Conservation (phyloP, 2,329 filamentous ascomycete species). For the Fusarium oxysporum region DNA sequence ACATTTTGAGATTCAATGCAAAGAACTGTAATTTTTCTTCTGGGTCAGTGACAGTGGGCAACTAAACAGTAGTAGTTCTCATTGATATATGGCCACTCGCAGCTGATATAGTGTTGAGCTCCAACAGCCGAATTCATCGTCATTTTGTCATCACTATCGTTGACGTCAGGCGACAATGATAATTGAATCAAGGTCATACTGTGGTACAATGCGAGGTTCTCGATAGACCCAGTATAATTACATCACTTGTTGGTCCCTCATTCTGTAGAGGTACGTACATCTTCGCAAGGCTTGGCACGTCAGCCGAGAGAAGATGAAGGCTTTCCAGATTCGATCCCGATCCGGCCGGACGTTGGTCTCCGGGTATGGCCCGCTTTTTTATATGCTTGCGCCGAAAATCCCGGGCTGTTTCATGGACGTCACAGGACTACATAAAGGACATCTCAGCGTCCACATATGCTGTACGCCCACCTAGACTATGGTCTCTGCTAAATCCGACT, state of each 20-base stretch:
- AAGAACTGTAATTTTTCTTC: background rate
- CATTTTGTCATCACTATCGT: slow-evolving; percentile 43
- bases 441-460: background rate
- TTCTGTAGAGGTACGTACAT: slow-evolving; percentile 5
- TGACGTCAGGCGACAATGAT: slow-evolving; percentile 37
- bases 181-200: slow-evolving; percentile 1
- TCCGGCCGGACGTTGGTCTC: slow-evolving; percentile 24
- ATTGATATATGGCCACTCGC: background rate
- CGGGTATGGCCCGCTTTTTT: slow-evolving; percentile 5
- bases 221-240: slow-evolving; percentile 31
- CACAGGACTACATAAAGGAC: background rate
- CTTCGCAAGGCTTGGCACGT: slow-evolving; percentile 13
- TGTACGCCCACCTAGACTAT: background rate
- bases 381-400: background rate
- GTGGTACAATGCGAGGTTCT: background rate
- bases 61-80: too few species aligned
- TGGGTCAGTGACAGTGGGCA: too few species aligned
- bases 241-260: slow-evolving; percentile 15
- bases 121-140: slow-evolving; percentile 3
- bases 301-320: background rate
- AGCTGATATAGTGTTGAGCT: slow-evolving; percentile 1
- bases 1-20: slow-evolving; percentile 15
- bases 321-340: slow-evolving; percentile 13
- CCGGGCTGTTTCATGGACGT: background rate
- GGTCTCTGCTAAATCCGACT: background rate